A percentile compares a stretch with the other conserved stretches of the same genome.
Conservation (phyloP, 2,329 filamentous ascomycete genomes). For the Keithomyces neogunnii region DNA sequence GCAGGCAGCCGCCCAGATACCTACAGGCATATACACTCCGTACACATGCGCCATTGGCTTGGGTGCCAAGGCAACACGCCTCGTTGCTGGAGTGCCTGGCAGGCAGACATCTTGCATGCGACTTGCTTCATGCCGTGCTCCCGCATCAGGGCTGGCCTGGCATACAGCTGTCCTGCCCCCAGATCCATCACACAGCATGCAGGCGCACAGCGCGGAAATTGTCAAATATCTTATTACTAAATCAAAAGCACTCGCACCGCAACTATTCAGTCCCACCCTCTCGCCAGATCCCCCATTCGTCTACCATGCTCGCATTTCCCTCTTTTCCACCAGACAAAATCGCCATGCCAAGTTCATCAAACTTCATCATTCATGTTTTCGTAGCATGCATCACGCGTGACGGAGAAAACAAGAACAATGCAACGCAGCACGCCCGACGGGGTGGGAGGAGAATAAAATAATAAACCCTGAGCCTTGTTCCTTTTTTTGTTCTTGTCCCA, state of each 20-base stretch:
- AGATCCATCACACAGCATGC: neutral
- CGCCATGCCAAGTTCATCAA: conserved; percentile 1
- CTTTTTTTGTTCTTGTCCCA: neutral
- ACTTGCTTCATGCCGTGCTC: too few species aligned
- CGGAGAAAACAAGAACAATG: neutral
- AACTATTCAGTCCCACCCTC: neutral
- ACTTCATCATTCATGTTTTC: conserved; percentile 1
- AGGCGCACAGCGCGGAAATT: neutral
- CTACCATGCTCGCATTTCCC: neutral
- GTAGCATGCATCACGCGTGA: neutral
- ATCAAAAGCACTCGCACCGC: neutral
- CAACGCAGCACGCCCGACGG: too few species aligned
- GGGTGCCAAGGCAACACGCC: too few species aligned
- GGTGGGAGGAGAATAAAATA: neutral
- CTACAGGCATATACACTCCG: neutral
- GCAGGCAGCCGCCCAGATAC: neutral
- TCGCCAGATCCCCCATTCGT: too few species aligned
- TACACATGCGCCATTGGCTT: too few species aligned
- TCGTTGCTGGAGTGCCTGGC: too few species aligned
- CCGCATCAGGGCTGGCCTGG: too few species aligned
- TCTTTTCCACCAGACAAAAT: neutral
- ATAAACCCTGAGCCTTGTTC: neutral
- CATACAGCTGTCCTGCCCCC: neutral
- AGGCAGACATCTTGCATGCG: too few species aligned
- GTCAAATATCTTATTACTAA: neutral